Percentiles rank a stretch among this genome's conserved stretches.
Conservation (phyloP, 108 stramenopile species). For the Cylindrotheca closterium region DNA sequence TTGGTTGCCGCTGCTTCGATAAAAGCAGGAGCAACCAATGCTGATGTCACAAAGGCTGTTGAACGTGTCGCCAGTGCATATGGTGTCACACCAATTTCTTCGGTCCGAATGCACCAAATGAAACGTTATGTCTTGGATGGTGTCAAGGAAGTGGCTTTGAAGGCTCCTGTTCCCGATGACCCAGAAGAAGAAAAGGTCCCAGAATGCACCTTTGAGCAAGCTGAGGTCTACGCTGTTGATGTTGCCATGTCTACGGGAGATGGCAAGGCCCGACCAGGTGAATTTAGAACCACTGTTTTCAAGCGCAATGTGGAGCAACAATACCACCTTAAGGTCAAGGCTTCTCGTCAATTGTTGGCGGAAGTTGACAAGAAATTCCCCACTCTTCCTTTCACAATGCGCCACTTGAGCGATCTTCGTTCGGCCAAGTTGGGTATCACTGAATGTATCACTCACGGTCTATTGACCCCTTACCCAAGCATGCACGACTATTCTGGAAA, state of each 20-base stretch:
- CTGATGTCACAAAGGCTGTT: conserved; percentile 89
- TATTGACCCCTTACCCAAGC: conserved; percentile 93
- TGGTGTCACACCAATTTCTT: conserved; percentile 91
- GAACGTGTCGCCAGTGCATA: conserved; percentile 91
- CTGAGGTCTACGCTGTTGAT: conserved; percentile 96
- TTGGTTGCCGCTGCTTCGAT: conserved; percentile 90
- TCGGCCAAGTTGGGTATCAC: conserved; percentile 92
- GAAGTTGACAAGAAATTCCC: conserved; percentile 96
- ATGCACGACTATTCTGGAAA: conserved; percentile 85
- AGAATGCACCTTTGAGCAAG: conserved; percentile 83
- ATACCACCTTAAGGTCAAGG: conserved; percentile 97
- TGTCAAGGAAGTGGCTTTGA: conserved; percentile 90
- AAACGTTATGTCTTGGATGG: conserved; percentile 97
- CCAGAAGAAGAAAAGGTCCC: conserved; percentile 82
- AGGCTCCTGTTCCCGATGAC: conserved; percentile 75
- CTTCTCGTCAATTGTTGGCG: conserved; percentile 78
- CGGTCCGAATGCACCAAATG: conserved; percentile 99
- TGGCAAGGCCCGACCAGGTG: conserved; percentile 89
- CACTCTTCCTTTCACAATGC: conserved; percentile 96
- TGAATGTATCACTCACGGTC: conserved; percentile 92
- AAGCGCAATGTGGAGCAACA: conserved; percentile 95
- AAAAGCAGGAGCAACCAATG: conserved; percentile 89
- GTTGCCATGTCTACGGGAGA: conserved; percentile 97
- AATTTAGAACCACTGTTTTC: conserved; percentile 94
- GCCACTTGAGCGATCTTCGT: conserved; percentile 92